A percentile compares a stretch with the other conserved stretches of the same genome.
Evolutionary conservation across 1,284 basidiomycete species (phyloP).

Genomic region (Boletellus deceptivus): DNA sequence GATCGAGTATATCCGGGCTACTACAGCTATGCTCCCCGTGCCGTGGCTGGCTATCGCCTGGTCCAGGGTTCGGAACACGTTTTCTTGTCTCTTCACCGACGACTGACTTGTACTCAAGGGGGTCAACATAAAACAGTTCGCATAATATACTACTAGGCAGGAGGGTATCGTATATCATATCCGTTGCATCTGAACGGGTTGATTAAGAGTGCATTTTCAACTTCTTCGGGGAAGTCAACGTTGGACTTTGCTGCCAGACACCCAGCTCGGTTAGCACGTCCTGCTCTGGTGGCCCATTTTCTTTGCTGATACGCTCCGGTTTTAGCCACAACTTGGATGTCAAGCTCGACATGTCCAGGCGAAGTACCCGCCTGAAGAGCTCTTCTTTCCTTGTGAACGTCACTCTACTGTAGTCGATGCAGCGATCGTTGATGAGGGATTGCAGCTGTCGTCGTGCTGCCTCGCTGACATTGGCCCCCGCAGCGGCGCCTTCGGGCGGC

Average conservation of each 20-base stretch:
- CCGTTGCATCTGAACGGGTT: neutral
- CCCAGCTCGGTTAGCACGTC: conserved; percentile 19
- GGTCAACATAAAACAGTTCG: neutral
- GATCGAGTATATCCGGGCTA: neutral
- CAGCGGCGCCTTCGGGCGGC: neutral
- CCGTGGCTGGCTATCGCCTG: too few species aligned
- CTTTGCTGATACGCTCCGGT: conserved; percentile 4
- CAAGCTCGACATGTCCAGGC: conserved; percentile 16
- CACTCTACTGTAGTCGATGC: conserved; percentile 22
- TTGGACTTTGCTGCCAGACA: conserved; percentile 18
- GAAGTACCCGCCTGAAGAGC: conserved; percentile 15
- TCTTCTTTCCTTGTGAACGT: conserved; percentile 6
- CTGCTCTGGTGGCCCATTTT: neutral
- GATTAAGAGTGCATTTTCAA: neutral
- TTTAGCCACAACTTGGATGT: conserved; percentile 8
- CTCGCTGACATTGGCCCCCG: neutral
- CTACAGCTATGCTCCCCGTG: neutral
- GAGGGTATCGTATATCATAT: neutral
- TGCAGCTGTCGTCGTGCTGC: conserved; percentile 6
- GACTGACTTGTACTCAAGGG: too few species aligned
- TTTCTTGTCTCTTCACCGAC: too few species aligned
- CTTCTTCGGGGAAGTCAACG: neutral
- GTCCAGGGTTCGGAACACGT: too few species aligned
- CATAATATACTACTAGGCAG: neutral
- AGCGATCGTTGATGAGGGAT: conserved; percentile 17